These are phyloP conservation scores for Raffaelea arxii DNA, from an alignment of 2,329 filamentous ascomycete genomes.

Conservation along the genomic window DNA sequence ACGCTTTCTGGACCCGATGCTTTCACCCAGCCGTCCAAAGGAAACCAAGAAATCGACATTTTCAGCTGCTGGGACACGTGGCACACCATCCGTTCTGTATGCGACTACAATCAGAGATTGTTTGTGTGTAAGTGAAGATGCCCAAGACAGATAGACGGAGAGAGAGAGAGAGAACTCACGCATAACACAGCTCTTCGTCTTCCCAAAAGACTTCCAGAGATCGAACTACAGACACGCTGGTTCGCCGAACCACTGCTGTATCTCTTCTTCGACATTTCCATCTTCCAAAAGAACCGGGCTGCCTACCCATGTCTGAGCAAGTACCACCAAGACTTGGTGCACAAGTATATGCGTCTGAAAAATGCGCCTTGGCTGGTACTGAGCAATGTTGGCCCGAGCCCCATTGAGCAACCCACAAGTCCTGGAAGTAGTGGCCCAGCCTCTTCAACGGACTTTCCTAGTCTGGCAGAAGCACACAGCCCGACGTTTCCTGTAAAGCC, in stretches of 20 bases:
- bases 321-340: conserved; percentile 51
- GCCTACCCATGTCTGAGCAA: conserved; percentile 54
- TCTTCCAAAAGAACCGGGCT: conserved; percentile 50
- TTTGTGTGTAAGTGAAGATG: conserved; percentile 61
- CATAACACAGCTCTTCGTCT: conserved; percentile 40
- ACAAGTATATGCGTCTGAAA: conserved; percentile 55
- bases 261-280: conserved; percentile 40
- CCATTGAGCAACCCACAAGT: conserved; percentile 19
- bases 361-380: conserved; percentile 53
- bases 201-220: conserved; percentile 48
- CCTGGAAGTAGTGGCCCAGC: conserved; percentile 11
- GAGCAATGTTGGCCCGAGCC: conserved; percentile 49
- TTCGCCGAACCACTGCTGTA: conserved; percentile 59
- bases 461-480: conserved; percentile 55
- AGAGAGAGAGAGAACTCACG: background rate
- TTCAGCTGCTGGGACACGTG: conserved; percentile 89
- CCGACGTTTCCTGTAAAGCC: conserved; percentile 29
- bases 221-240: conserved; percentile 55
- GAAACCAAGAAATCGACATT: conserved; percentile 47
- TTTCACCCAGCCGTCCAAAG: conserved; percentile 17
- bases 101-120: conserved; percentile 74
- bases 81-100: conserved; percentile 77
- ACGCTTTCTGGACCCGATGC: conserved; percentile 37
- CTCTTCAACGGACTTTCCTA: conserved; percentile 51
- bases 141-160: too few relatives aligned